Conservation (phyloP, 305 asterid genomes). For the Fraxinus floribunda region DNA sequence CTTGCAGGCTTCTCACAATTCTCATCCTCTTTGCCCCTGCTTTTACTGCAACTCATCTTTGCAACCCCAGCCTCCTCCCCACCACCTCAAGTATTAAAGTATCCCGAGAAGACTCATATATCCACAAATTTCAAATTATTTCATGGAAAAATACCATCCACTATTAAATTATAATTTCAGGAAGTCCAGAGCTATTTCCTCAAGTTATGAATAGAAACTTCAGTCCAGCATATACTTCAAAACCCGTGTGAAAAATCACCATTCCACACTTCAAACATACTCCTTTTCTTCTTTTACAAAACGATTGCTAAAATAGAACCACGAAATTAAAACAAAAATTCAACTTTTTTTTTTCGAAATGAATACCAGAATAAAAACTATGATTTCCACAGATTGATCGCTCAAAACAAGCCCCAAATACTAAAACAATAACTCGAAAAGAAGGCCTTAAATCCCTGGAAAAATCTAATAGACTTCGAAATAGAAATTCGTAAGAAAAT, state of each 20-base stretch:
- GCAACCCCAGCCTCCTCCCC: not conserved
- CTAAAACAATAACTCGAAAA: constrained; percentile 23
- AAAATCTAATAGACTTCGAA: constrained; percentile 3
- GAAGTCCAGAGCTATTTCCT: not conserved
- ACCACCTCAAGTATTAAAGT: not conserved
- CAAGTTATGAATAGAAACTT: not conserved
- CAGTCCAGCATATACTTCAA: not conserved
- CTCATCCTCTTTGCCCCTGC: constrained; percentile 43
- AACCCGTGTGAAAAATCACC: not conserved
- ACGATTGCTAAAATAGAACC: constrained; percentile 19
- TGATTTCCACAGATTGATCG: constrained; percentile 2
- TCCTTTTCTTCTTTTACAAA: not conserved
- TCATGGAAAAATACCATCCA: not conserved
- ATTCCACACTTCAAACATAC: not conserved
- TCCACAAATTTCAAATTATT: not conserved
- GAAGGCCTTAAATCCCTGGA: constrained; percentile 33
- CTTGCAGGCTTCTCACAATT: constrained; percentile 33
- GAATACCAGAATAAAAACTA: not conserved
- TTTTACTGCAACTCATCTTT: constrained; percentile 76
- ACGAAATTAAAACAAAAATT: constrained; percentile 15
- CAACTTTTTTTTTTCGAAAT: constrained; percentile 1
- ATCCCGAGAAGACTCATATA: not conserved
- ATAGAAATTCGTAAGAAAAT: not conserved
- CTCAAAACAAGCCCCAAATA: constrained; percentile 7
- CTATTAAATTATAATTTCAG: not conserved